A percentile compares a stretch with the other conserved stretches of the same genome.
Conservation (phyloP, 2,329 filamentous ascomycete genomes). For the Lecanicillium sp. region DNA sequence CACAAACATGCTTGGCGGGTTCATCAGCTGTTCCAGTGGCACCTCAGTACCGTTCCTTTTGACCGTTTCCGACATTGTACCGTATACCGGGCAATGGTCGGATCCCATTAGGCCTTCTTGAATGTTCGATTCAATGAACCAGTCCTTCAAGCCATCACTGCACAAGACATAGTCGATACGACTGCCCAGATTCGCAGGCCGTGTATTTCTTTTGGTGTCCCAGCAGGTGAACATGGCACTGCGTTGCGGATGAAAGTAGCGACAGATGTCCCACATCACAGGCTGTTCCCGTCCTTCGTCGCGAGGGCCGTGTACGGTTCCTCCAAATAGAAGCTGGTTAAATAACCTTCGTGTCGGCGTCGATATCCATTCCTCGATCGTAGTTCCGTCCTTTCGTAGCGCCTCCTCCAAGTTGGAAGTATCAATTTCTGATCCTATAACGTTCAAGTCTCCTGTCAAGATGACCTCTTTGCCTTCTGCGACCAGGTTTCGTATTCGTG, state of each 20-base stretch:
- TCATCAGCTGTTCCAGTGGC: conserved; percentile 66
- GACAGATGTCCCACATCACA: conserved; percentile 75
- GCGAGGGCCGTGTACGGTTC: conserved; percentile 56
- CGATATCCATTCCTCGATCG: conserved; percentile 64
- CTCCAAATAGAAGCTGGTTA: conserved; percentile 75
- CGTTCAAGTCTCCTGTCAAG: conserved; percentile 83
- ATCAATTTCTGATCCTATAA: conserved; percentile 62
- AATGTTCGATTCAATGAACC: conserved; percentile 77
- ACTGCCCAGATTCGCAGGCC: conserved; percentile 88
- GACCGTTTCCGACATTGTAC: conserved; percentile 59
- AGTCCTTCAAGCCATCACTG: conserved; percentile 67
- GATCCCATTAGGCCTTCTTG: conserved; percentile 92
- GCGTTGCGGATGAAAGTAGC: conserved; percentile 71
- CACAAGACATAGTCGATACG: conserved; percentile 93
- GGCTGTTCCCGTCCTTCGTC: conserved; percentile 64
- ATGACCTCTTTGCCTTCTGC: conserved; percentile 77
- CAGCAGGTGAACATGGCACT: conserved; percentile 95
- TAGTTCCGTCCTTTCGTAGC: conserved; percentile 62
- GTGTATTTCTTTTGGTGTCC: conserved; percentile 90
- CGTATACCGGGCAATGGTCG: conserved; percentile 93
- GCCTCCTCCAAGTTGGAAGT: conserved; percentile 66
- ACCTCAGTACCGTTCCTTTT: conserved; percentile 37
- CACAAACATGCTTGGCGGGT: conserved; percentile 63
- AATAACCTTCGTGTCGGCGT: conserved; percentile 68
- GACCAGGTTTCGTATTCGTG: conserved; percentile 75